phyloP scores from a whole-genome alignment of 2,329 filamentous ascomycete species.

The Fusarium sp. region DNA sequence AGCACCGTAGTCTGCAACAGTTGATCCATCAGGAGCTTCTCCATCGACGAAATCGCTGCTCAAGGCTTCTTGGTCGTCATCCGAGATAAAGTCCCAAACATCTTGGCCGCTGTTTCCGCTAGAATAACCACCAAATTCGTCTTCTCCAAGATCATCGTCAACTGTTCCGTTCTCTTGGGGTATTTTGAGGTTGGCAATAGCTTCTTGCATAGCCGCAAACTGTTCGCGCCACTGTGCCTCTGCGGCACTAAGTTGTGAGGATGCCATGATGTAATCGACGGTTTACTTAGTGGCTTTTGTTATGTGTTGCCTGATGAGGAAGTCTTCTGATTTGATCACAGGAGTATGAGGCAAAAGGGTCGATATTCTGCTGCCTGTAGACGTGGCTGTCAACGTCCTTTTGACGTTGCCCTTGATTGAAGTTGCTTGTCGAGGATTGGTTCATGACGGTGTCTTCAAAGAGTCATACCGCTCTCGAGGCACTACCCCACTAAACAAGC shows the following conservation, averaged over 20 bases:
- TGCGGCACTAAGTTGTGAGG: constrained; percentile 52
- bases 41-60: constrained; percentile 73
- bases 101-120: constrained; percentile 77
- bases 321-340: background rate
- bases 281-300: background rate
- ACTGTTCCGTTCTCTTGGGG: constrained; percentile 52
- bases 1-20: constrained; percentile 59
- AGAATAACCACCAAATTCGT: constrained; percentile 68
- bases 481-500: constrained; percentile 30
- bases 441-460: constrained; percentile 25
- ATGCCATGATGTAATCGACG: constrained; percentile 47
- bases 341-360: background rate
- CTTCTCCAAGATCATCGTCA: constrained; percentile 67
- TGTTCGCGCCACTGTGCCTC: constrained; percentile 84
- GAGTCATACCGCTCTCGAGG: constrained; percentile 38
- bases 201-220: constrained; percentile 85
- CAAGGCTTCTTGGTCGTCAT: constrained; percentile 73
- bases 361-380: constrained; percentile 27
- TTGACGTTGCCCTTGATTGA: constrained; percentile 26
- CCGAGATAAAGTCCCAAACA: constrained; percentile 92
- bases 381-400: constrained; percentile 15
- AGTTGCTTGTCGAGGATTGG: constrained; percentile 30
- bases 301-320: background rate
- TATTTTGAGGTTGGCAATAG: constrained; percentile 78
- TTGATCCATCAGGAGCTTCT: constrained; percentile 45